Evolutionary conservation across 768 basidiomycete genomes (phyloP).

Genomic region (Mycena capillaripes): DNA sequence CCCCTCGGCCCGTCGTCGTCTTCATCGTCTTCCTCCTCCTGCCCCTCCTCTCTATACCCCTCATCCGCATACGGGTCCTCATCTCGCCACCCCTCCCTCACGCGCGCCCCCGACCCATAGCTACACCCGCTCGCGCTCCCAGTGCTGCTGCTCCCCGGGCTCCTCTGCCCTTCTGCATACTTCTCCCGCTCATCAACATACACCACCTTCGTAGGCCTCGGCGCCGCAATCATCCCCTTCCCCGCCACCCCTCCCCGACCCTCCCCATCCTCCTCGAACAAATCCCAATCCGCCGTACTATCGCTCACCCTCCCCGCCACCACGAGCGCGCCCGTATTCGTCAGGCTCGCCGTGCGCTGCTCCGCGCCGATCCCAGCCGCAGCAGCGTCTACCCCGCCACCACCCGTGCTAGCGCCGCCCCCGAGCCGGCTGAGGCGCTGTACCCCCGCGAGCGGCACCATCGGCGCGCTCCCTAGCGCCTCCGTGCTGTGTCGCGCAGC

Average conservation of each 20-base stretch:
- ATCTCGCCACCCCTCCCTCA: neutral
- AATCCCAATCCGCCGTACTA: neutral
- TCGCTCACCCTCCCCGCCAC: neutral
- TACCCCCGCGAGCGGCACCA: neutral
- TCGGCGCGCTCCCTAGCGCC: conserved; percentile 19
- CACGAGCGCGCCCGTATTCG: neutral
- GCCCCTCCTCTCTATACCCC: neutral
- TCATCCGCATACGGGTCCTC: neutral
- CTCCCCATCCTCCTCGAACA: neutral
- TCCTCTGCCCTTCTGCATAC: neutral
- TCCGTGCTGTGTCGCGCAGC: conserved; percentile 22
- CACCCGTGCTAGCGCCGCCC: too few species aligned
- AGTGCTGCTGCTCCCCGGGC: neutral
- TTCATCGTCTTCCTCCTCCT: neutral
- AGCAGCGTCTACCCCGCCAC: neutral
- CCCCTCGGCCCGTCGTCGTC: conserved; percentile 4
- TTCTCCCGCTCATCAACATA: neutral
- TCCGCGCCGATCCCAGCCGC: neutral
- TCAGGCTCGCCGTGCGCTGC: conserved; percentile 28
- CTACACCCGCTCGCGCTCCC: conserved; percentile 27
- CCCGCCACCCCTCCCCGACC: neutral
- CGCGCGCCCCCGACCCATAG: conserved; percentile 14
- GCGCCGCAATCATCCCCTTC: conserved; percentile 26
- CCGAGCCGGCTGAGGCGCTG: neutral
- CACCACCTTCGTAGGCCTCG: conserved; percentile 4